A percentile compares a stretch with the other conserved stretches of the same genome.
These are phyloP conservation scores for Aspergillus taichungensis DNA, from an alignment of 495 filamentous ascomycete genomes.

Conservation along the genomic window DNA sequence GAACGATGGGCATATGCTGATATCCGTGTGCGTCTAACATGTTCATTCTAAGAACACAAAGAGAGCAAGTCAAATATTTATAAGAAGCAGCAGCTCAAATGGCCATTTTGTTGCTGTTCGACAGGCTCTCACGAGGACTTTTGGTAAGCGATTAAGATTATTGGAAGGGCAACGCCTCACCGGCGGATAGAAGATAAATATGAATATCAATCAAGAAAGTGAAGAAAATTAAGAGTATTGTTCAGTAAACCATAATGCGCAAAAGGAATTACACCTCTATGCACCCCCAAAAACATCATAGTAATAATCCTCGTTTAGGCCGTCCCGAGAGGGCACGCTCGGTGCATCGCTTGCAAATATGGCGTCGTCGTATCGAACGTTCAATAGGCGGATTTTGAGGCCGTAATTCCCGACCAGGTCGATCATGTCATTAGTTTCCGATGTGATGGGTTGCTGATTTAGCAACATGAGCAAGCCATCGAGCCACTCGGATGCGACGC, in stretches of 20 bases:
- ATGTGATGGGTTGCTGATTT: constrained; percentile 92
- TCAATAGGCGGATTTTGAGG: constrained; percentile 84
- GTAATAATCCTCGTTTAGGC: constrained; percentile 45
- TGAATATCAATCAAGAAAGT: not conserved
- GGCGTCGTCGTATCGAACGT: constrained; percentile 76
- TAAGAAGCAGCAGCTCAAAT: constrained; percentile 2
- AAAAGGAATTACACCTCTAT: constrained; percentile 7
- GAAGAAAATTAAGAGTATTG: not conserved
- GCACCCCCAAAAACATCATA: constrained; percentile 47
- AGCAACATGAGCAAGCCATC: constrained; percentile 94
- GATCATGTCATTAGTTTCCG: constrained; percentile 84
- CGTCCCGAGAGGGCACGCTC: constrained; percentile 37
- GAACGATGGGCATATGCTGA: too few species aligned
- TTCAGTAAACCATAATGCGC: not conserved
- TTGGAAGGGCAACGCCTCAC: not conserved
- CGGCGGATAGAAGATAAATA: not conserved
- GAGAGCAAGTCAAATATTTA: too few species aligned
- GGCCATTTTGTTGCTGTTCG: too few species aligned
- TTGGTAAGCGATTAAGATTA: not conserved
- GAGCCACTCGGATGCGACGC: constrained; percentile 88
- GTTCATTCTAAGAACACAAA: too few species aligned
- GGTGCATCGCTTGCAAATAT: constrained; percentile 38
- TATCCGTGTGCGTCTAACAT: too few species aligned
- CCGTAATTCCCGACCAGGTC: constrained; percentile 81
- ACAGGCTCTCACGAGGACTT: too few species aligned